Evolutionary conservation across 257 asterid species (phyloP), one percentile per base, ranked within the genome.

Genomic region (Ehretia macrophylla): DNA sequence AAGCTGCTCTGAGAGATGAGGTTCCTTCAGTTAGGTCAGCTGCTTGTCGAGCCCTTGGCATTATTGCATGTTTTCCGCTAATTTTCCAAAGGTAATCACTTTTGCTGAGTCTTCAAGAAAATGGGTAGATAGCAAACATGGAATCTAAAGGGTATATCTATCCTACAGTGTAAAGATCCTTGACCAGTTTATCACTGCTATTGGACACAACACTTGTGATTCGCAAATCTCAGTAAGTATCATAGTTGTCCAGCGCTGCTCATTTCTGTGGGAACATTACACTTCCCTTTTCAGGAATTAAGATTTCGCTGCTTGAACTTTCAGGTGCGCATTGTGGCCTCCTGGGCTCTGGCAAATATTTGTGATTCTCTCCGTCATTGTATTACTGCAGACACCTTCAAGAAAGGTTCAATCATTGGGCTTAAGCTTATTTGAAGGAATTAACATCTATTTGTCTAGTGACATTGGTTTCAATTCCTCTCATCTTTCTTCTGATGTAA

Each of bases 31-130:
- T 91, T 67, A 82, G 96, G 61, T 82, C 95, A 65, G 94, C 95
- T 72, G 96, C 90, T 69, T 91, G 96, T 71, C 95, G 98, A 65
- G 94, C 96, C 69, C 85, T 91, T 79, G 98, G 98, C 55, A 86
- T 88, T 56, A 82, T 91, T 71, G 82, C 85, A 38, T 88, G 95
- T 79, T 91, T 91, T 63, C 94, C 92, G 8, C 85, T 76, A 67
- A 79, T 85, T 70, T 79, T 82, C 68, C 80, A 67, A 44, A 85
- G 98, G 98, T 90, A 78, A 64, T 38, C 51, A 57, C 48, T 56
- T 59, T 58, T 56, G 51, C 61, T 42, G 46, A 13, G 40, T 53
- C 52, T 65, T 63, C 17, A 49, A 14, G 10, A 55, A 53, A 68
- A 5, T 70, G 8, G 40, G n/a, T 51, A 32, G 49, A 38, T 47